Percentiles rank a stretch among this genome's conserved stretches.
phyloP scores from a whole-genome alignment of 1,284 basidiomycete species.

The Puccinia polysora region DNA sequence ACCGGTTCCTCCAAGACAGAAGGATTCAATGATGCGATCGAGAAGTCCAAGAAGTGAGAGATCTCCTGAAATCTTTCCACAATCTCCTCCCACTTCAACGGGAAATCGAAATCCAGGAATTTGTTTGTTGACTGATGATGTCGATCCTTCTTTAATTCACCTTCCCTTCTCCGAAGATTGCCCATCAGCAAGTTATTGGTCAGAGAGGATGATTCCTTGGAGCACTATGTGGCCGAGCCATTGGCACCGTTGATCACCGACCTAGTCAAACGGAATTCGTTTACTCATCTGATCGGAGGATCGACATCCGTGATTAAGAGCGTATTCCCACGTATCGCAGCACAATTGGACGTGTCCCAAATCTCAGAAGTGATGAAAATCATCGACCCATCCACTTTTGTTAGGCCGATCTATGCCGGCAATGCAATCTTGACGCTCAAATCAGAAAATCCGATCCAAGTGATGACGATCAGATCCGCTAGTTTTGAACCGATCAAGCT shows the following conservation, averaged over 20 bases:
- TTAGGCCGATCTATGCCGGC: slow-evolving; percentile 94
- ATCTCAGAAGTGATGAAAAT: slow-evolving; percentile 90
- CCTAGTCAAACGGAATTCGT: slow-evolving; percentile 56
- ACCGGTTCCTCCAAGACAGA: slow-evolving; percentile 70
- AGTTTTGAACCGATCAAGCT: slow-evolving; percentile 63
- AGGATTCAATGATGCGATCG: slow-evolving; percentile 60
- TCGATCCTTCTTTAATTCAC: no score
- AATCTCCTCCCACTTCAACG: not conserved
- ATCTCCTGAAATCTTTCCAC: not conserved
- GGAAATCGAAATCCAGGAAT: not conserved
- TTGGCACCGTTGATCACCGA: slow-evolving; percentile 58
- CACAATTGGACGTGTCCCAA: slow-evolving; percentile 66
- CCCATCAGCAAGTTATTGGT: slow-evolving; percentile 31
- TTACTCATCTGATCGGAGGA: slow-evolving; percentile 82
- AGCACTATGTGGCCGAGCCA: slow-evolving; percentile 52
- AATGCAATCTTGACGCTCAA: slow-evolving; percentile 93
- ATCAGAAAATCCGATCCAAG: slow-evolving; percentile 74
- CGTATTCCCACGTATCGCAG: slow-evolving; percentile 78
- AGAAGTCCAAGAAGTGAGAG: slow-evolving; percentile 72
- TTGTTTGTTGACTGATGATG: not conserved
- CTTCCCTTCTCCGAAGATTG: no score
- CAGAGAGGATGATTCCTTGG: slow-evolving; percentile 15
- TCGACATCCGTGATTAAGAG: slow-evolving; percentile 71
- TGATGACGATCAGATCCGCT: slow-evolving; percentile 93
- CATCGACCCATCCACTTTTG: slow-evolving; percentile 72